Evolutionary conservation across 768 basidiomycete genomes (phyloP).

Genomic region (Lentinula raphanica): DNA sequence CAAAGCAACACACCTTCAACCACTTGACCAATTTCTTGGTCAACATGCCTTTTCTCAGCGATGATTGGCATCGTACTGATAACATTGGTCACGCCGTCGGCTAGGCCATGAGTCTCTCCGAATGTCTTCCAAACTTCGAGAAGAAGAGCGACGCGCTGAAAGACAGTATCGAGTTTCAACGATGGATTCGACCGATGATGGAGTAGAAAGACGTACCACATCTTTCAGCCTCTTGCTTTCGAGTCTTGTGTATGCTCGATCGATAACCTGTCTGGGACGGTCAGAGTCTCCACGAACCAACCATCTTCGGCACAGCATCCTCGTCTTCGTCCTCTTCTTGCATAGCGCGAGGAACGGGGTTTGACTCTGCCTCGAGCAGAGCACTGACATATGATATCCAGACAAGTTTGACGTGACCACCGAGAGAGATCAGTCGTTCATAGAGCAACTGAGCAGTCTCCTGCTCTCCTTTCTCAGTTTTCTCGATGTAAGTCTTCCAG

Average conservation of each 20-base stretch:
- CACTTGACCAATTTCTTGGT: conserved; percentile 77
- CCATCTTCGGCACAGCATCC: conserved; percentile 55
- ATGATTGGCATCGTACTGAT: conserved; percentile 92
- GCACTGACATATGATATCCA: conserved; percentile 98
- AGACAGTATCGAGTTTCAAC: neutral
- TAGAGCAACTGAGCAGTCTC: conserved; percentile 80
- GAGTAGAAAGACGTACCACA: conserved; percentile 53
- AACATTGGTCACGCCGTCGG: conserved; percentile 76
- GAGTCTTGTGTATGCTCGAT: conserved; percentile 83
- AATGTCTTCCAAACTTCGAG: conserved; percentile 95
- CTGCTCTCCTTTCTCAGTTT: conserved; percentile 89
- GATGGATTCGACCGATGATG: neutral
- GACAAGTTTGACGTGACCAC: conserved; percentile 94
- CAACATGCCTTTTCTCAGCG: conserved; percentile 77
- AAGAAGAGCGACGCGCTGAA: conserved; percentile 82
- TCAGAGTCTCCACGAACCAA: conserved; percentile 67
- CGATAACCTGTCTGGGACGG: conserved; percentile 74
- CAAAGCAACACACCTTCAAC: conserved; percentile 63
- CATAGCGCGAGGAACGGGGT: conserved; percentile 56
- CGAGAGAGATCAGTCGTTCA: conserved; percentile 81
- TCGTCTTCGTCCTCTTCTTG: conserved; percentile 70
- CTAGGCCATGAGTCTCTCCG: conserved; percentile 74
- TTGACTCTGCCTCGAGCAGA: conserved; percentile 80
- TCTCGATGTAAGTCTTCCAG: conserved; percentile 96
- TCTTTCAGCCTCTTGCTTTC: conserved; percentile 77